Conservation (phyloP, 352 stramenopile genomes). For the Phytophthora hibernalis region DNA sequence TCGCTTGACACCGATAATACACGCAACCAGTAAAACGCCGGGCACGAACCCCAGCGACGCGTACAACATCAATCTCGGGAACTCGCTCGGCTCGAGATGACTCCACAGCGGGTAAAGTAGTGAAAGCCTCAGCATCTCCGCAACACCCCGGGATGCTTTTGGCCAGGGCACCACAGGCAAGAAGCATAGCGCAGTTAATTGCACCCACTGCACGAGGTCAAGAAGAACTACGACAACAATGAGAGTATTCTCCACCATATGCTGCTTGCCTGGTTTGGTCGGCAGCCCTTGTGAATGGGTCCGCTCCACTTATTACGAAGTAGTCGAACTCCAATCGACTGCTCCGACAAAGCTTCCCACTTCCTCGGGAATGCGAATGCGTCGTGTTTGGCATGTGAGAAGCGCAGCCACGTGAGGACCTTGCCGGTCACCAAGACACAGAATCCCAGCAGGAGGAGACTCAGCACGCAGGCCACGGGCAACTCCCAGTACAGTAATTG, state of each 20-base stretch:
- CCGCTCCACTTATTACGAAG: conserved; percentile 48
- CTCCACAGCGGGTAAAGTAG: conserved; percentile 60
- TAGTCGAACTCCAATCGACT: conserved; percentile 12
- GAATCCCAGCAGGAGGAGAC: conserved; percentile 49
- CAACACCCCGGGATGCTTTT: conserved; percentile 32
- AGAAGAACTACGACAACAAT: conserved; percentile 40
- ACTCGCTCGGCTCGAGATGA: conserved; percentile 45
- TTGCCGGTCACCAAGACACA: conserved; percentile 39
- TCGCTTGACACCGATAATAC: conserved; percentile 47
- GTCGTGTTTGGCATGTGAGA: conserved; percentile 39
- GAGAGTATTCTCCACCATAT: conserved; percentile 40
- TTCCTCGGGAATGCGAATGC: conserved; percentile 58
- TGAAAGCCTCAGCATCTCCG: conserved; percentile 47
- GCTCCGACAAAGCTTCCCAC: conserved; percentile 11
- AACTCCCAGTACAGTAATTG: conserved; percentile 62
- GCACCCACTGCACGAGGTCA: conserved; percentile 59
- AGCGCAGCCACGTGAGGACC: conserved; percentile 41
- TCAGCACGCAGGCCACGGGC: conserved; percentile 44
- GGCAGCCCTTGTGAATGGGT: conserved; percentile 39
- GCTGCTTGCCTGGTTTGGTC: conserved; percentile 25
- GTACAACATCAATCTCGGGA: conserved; percentile 49
- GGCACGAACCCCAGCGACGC: conserved; percentile 49
- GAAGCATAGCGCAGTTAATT: conserved; percentile 56
- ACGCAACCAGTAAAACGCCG: conserved; percentile 36
- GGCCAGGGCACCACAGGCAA: conserved; percentile 65